Evolutionary conservation across 2,329 filamentous ascomycete genomes (phyloP).

Genomic region (Neofusicoccum umdonicola): DNA sequence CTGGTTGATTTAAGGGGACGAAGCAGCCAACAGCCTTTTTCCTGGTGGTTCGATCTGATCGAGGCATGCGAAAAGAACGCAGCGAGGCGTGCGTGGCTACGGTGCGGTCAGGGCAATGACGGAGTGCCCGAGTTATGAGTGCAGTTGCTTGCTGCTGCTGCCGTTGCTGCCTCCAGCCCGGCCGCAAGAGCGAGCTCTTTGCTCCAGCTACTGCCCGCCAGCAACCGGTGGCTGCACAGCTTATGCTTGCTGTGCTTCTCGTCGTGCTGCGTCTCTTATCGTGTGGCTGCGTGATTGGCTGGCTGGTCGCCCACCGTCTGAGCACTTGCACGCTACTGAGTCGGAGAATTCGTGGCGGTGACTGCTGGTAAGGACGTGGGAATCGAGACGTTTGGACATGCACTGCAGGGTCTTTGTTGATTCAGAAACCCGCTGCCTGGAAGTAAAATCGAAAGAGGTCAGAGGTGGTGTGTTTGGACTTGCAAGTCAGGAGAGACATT

Average conservation of each 20-base stretch:
- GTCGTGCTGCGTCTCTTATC: conserved; percentile 2
- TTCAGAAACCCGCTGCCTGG: not conserved
- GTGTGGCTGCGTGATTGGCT: conserved; percentile 10
- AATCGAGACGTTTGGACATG: too few relatives aligned
- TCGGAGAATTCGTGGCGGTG: conserved; percentile 4
- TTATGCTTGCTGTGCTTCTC: not conserved
- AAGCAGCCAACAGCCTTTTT: not conserved
- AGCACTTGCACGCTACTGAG: not conserved
- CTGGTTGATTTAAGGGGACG: not conserved
- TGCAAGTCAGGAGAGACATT: not conserved
- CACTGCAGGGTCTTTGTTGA: too few relatives aligned
- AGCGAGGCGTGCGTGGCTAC: not conserved
- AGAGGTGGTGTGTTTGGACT: not conserved
- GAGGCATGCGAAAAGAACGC: not conserved
- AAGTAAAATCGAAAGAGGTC: not conserved
- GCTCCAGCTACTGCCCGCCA: not conserved
- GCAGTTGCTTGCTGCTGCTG: not conserved
- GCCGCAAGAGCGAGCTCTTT: not conserved
- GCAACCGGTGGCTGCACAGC: not conserved
- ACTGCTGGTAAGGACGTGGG: not conserved
- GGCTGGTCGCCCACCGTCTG: not conserved
- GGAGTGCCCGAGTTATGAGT: not conserved
- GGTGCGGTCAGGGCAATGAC: not conserved
- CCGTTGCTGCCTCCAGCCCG: too few relatives aligned
- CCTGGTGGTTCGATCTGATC: not conserved